Base-by-base conservation (phyloP, 257 asterid genomes). In the Striga asiatica region DNA sequence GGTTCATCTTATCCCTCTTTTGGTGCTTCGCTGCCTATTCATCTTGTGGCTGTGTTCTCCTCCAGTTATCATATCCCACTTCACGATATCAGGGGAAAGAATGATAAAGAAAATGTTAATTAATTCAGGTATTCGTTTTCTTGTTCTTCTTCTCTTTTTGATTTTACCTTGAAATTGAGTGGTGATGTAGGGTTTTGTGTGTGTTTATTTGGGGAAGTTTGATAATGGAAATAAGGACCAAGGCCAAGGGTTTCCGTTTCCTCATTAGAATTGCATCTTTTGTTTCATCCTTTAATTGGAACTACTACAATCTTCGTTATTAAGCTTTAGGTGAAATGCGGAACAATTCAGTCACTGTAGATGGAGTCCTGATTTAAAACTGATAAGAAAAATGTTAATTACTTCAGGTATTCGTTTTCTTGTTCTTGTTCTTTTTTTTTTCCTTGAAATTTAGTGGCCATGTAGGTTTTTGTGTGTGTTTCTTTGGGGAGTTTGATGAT, bases 21-120 rank as follows among this genome's bases (percentile, higher is more conserved):
- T 58, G 11, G 59, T 77, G 48, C 47, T 83, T 6, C 64, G 75
- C 73, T 73, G 76, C 69, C 22, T 79, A 61, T 62, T 82, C 70
- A 64, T 75, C 61, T 81, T 80, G 56, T 80, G 83, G 83, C 73
- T 79, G 78, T 73, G 72, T 65, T 73, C 77, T 58, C 43, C 54
- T 55, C 56, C 78, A 1, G 81, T 81, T 83, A 59, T 29, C 69
- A 17, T 45, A 60, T 39, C 17, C 10, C 1, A 12, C 14, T n/a
- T 41, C 48, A 16, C 8, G 48, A 41, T 41, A 2, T 41, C 22
- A 12, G 17, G 17, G 17, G 16, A 41, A 1, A 6, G 17, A 41
- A 14, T 16, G n/a, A n/a, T n/a, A n/a, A n/a, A n/a, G n/a, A 6
- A 41, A 41, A 4, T 5, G 10, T 13, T 41, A 1, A 0, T 14